Conservation (phyloP, 176 grass and related monocot species). For the Sorghum bicolor region DNA sequence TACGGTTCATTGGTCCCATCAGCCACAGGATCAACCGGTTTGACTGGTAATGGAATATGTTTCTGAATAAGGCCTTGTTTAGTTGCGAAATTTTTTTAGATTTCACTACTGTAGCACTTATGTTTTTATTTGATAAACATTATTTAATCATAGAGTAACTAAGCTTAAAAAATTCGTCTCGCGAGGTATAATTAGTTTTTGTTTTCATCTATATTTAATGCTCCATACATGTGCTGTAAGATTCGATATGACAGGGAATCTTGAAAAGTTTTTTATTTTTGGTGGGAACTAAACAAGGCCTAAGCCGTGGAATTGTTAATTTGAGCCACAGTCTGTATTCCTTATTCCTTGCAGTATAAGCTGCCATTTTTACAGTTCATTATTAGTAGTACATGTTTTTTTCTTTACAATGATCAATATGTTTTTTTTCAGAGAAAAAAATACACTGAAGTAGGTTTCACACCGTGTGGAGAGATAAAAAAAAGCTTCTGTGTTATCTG, state of each 20-base stretch:
- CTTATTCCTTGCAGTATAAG: slow-evolving; percentile 11
- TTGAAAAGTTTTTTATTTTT: no score
- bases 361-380: slow-evolving; percentile 18
- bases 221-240: no score
- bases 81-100: no score
- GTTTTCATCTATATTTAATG: no score
- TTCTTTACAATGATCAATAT: slow-evolving; percentile 25
- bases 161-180: no score
- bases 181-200: no score
- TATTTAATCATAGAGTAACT: no score
- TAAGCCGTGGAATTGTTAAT: neutral
- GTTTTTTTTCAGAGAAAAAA: neutral
- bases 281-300: no score
- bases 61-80: no score
- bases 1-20: neutral
- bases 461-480: neutral
- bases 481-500: slow-evolving; percentile 24
- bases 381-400: slow-evolving; percentile 9
- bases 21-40: neutral
- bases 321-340: neutral
- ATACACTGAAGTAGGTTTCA: neutral
- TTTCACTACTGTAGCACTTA: no score
- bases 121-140: no score
- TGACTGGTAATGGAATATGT: neutral
- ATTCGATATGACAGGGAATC: no score